A percentile compares a stretch with the other conserved stretches of the same genome.
Evolutionary conservation across 805 yeast genomes (phyloP).

Genomic region (Candida endomychidarum): DNA sequence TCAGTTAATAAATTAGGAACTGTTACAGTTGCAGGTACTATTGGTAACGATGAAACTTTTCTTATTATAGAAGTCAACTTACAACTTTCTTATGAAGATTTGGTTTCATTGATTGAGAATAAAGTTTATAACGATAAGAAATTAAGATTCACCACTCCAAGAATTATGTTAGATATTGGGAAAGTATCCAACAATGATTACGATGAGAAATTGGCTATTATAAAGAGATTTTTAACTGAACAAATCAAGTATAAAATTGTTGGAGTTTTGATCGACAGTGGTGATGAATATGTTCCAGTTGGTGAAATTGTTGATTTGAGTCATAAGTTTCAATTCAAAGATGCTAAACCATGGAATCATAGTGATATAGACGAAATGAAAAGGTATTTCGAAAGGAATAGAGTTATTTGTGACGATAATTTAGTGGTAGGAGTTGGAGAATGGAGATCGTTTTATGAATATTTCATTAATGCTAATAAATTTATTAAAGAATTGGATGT

Average conservation of each 20-base stretch:
- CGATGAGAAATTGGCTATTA: conserved; percentile 13
- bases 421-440: not conserved
- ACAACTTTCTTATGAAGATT: conserved; percentile 15
- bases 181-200: conserved; percentile 19
- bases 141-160: conserved; percentile 17
- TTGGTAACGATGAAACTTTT: conserved; percentile 52
- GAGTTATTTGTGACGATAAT: conserved; percentile 9
- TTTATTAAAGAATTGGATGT: conserved; percentile 21
- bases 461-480: conserved; percentile 24
- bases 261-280: conserved; percentile 44
- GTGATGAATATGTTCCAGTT: conserved; percentile 30
- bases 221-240: conserved; percentile 18
- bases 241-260: conserved; percentile 22
- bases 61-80: conserved; percentile 32
- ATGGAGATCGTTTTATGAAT: conserved; percentile 13
- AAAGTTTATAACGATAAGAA: conserved; percentile 20
- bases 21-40: conserved; percentile 49
- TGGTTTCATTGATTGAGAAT: conserved; percentile 14
- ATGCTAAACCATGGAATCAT: not conserved
- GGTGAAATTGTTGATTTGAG: conserved; percentile 10
- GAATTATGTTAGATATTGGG: conserved; percentile 31
- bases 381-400: conserved; percentile 18
- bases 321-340: not conserved
- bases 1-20: conserved; percentile 49
- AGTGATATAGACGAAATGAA: conserved; percentile 11